Evolutionary conservation across 768 basidiomycete genomes (phyloP).

Genomic region (Cyclocybe aegerita): DNA sequence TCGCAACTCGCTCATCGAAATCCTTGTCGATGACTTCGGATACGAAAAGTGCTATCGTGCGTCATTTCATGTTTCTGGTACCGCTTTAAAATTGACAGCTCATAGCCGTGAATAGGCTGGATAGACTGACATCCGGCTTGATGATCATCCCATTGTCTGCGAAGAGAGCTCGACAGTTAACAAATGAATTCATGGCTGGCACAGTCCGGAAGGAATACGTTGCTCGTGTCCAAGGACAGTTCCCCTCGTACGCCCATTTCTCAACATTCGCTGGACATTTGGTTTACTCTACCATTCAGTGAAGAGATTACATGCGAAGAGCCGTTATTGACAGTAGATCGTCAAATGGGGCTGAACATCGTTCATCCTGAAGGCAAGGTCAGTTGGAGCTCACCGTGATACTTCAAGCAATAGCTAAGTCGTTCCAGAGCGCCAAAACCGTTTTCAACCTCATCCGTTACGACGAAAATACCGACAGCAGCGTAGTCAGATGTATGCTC

Average conservation of each 20-base stretch:
- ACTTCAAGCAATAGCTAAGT: conserved; percentile 1
- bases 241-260: conserved; percentile 66
- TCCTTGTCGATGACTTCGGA: conserved; percentile 82
- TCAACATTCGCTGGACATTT: neutral
- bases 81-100: conserved; percentile 5
- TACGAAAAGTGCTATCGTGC: conserved; percentile 80
- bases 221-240: conserved; percentile 81
- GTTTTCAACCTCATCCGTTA: conserved; percentile 83
- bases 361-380: conserved; percentile 96
- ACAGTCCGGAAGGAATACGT: conserved; percentile 91
- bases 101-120: conserved; percentile 92
- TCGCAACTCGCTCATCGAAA: conserved; percentile 84
- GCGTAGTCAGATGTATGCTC: conserved; percentile 77
- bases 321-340: conserved; percentile 87
- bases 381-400: conserved; percentile 8
- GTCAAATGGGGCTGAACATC: conserved; percentile 96
- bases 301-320: conserved; percentile 82
- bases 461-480: conserved; percentile 76
- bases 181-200: conserved; percentile 80
- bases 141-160: conserved; percentile 88
- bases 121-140: conserved; percentile 90
- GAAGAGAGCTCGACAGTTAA: conserved; percentile 65
- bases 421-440: conserved; percentile 76
- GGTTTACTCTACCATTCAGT: conserved; percentile 34
- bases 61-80: conserved; percentile 27